These are phyloP conservation scores for Daldinia bambusicola DNA, from an alignment of 495 filamentous ascomycete species.

Conservation along the genomic window DNA sequence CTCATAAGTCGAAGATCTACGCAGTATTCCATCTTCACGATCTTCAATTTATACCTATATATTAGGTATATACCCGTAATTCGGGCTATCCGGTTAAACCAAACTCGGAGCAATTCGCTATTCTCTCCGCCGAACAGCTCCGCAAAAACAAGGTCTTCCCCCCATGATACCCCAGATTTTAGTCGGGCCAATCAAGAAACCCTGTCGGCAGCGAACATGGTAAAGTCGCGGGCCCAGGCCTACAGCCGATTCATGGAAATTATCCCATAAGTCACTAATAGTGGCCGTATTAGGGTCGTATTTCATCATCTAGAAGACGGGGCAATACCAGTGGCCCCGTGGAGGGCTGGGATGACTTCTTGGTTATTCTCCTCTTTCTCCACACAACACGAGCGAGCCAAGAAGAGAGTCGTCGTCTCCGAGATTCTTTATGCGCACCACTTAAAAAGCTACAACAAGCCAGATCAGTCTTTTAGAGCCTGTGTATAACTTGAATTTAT, in stretches of 20 bases:
- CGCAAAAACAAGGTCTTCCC: constrained; percentile 28
- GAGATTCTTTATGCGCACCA: constrained; percentile 34
- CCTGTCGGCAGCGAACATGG: constrained; percentile 17
- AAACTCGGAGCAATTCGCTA: constrained; percentile 15
- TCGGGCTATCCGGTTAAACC: constrained; percentile 31
- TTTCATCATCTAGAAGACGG: neutral
- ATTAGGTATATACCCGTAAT: neutral
- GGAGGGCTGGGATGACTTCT: neutral
- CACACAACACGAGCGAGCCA: neutral
- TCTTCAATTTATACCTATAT: constrained; percentile 27
- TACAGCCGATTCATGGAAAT: constrained; percentile 42
- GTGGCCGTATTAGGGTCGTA: constrained; percentile 16
- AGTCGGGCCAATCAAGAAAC: constrained; percentile 36
- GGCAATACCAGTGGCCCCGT: neutral
- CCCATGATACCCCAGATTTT: constrained; percentile 35
- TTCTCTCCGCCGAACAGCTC: constrained; percentile 36
- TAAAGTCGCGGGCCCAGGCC: constrained; percentile 25
- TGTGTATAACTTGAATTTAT: too few relatives aligned
- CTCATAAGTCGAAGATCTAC: constrained; percentile 19
- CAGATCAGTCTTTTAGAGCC: too few relatives aligned
- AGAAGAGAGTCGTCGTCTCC: constrained; percentile 1
- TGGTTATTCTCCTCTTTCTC: constrained; percentile 4
- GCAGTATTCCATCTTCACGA: neutral
- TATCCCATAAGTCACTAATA: constrained; percentile 13
- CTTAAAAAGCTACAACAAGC: neutral